phyloP scores from a whole-genome alignment of 2,329 filamentous ascomycete species.

The Monilinia fructigena region DNA sequence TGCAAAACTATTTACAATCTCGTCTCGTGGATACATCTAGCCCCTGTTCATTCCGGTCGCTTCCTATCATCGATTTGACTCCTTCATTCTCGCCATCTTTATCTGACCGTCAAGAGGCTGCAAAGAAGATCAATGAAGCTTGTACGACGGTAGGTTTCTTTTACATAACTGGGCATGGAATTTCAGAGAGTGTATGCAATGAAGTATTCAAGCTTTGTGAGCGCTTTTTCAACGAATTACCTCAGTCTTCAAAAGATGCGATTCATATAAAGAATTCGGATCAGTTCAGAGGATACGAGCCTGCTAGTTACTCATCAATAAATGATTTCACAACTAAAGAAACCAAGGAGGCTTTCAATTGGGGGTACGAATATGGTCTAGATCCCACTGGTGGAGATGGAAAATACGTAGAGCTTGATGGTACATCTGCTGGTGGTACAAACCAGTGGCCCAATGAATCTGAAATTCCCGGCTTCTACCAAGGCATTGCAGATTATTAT shows the following conservation, averaged over 20 bases:
- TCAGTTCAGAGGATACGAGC: conserved; percentile 49
- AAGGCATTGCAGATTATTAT: conserved; percentile 37
- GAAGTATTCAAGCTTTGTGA: conserved; percentile 45
- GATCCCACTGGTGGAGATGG: conserved; percentile 39
- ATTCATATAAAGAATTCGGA: conserved; percentile 44
- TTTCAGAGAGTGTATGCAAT: conserved; percentile 45
- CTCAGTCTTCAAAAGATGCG: conserved; percentile 46
- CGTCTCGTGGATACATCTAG: conserved; percentile 29
- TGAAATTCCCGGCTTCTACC: conserved; percentile 37
- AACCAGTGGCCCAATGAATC: conserved; percentile 38
- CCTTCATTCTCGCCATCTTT: conserved; percentile 36
- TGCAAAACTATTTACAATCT: conserved; percentile 34
- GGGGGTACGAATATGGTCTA: conserved; percentile 38
- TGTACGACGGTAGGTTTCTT: conserved; percentile 39
- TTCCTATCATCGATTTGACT: conserved; percentile 39
- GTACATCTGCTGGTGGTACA: conserved; percentile 29
- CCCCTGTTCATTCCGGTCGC: conserved; percentile 32
- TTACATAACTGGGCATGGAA: conserved; percentile 47
- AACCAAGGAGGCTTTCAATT: conserved; percentile 46
- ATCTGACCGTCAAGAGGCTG: conserved; percentile 33
- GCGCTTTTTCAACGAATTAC: conserved; percentile 49
- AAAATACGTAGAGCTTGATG: conserved; percentile 39
- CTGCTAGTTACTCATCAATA: conserved; percentile 47
- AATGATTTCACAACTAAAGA: conserved; percentile 48
- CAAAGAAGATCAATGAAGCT: conserved; percentile 35